Evolutionary conservation across 345 rosid genomes (phyloP).

Genomic region (Dovyalis caffra): DNA sequence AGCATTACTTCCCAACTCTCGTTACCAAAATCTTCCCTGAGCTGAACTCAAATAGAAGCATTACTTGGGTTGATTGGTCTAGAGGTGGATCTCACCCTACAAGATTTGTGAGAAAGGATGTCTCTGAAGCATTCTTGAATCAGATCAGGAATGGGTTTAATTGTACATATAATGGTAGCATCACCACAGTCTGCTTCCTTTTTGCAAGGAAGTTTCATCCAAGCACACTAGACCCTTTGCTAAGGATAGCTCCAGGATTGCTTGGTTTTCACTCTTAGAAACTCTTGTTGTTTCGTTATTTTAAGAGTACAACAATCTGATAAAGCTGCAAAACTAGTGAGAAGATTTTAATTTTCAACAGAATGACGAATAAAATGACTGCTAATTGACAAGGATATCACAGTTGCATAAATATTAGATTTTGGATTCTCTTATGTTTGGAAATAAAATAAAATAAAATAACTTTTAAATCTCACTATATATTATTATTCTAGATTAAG

Average conservation of each 20-base stretch:
- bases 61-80: slow-evolving; percentile 48
- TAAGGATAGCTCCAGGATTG: slow-evolving; percentile 29
- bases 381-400: no score
- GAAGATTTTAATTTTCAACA: no score
- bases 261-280: slow-evolving; percentile 13
- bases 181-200: slow-evolving; percentile 28
- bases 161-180: slow-evolving; percentile 23
- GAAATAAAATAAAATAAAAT: no score
- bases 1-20: slow-evolving; percentile 36
- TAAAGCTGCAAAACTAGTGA: no score
- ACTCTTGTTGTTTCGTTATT: not conserved
- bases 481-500: no score
- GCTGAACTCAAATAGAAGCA: slow-evolving; percentile 28
- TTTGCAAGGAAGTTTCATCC: slow-evolving; percentile 43
- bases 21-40: slow-evolving; percentile 19
- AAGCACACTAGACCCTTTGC: slow-evolving; percentile 26
- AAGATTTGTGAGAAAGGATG: slow-evolving; percentile 26
- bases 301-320: not conserved
- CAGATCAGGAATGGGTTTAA: slow-evolving; percentile 18
- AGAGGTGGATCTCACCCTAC: slow-evolving; percentile 32
- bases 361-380: no score
- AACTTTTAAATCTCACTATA: no score
- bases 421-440: no score
- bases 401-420: no score
- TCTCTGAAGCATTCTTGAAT: slow-evolving; percentile 23